phyloP scores from a whole-genome alignment of 2,329 filamentous ascomycete genomes.

The Boeremia exigua region DNA sequence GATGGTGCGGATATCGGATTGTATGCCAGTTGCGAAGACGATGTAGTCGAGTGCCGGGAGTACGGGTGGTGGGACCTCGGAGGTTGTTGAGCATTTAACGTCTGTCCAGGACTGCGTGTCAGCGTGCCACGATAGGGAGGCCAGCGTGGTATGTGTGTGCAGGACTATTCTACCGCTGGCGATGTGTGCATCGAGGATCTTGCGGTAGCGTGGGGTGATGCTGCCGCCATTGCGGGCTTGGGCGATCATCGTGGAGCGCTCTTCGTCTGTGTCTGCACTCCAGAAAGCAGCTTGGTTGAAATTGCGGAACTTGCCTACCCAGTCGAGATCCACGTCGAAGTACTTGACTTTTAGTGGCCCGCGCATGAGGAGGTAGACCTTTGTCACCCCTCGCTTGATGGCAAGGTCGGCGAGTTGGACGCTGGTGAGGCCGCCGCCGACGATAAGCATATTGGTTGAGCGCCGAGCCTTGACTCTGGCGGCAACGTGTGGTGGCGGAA shows the following conservation, averaged over 20 bases:
- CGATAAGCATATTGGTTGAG: slow-evolving; percentile 68
- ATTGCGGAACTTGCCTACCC: slow-evolving; percentile 85
- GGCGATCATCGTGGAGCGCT: slow-evolving; percentile 70
- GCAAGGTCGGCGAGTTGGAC: slow-evolving; percentile 75
- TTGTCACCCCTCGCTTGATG: slow-evolving; percentile 67
- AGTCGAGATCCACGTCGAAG: slow-evolving; percentile 77
- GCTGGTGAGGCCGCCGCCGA: slow-evolving; percentile 79
- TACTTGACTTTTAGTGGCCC: slow-evolving; percentile 69
- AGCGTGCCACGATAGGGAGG: slow-evolving; percentile 58
- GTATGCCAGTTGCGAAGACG: slow-evolving; percentile 77
- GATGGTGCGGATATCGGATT: slow-evolving; percentile 66
- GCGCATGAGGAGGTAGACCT: slow-evolving; percentile 74
- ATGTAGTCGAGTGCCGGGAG: slow-evolving; percentile 68
- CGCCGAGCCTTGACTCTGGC: slow-evolving; percentile 56
- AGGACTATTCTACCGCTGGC: slow-evolving; percentile 60
- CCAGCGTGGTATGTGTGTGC: slow-evolving; percentile 64
- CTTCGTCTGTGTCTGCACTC: slow-evolving; percentile 74
- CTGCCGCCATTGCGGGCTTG: slow-evolving; percentile 76
- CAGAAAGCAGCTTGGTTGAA: slow-evolving; percentile 78
- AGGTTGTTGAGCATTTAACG: slow-evolving; percentile 54
- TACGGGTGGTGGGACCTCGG: slow-evolving; percentile 43
- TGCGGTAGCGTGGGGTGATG: slow-evolving; percentile 72
- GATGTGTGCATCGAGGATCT: slow-evolving; percentile 68
- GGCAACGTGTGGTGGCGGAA: slow-evolving; percentile 62
- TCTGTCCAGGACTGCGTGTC: slow-evolving; percentile 46